Evolutionary conservation across 805 yeast species (phyloP).

Genomic region (Metschnikowia shivogae): DNA sequence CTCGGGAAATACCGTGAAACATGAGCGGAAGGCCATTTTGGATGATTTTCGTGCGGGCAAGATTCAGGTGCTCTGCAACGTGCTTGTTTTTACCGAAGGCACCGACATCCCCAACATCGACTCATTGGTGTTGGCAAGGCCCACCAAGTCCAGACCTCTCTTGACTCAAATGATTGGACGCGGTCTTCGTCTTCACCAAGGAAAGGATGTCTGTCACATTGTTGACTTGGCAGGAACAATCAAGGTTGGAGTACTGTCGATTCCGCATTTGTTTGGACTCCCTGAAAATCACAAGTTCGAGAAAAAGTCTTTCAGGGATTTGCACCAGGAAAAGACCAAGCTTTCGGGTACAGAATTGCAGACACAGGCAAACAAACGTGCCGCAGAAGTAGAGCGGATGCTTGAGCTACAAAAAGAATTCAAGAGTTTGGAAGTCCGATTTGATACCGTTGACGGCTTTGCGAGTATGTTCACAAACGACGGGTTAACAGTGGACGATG

Average conservation of each 20-base stretch:
- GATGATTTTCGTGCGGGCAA: slow-evolving; percentile 57
- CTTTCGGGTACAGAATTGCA: background rate
- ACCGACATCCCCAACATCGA: slow-evolving; percentile 91
- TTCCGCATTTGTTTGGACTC: slow-evolving; percentile 46
- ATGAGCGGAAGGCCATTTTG: slow-evolving; percentile 49
- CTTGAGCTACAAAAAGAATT: slow-evolving; percentile 9
- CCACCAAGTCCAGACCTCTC: slow-evolving; percentile 70
- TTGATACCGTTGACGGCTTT: slow-evolving; percentile 39
- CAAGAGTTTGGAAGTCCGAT: slow-evolving; percentile 21
- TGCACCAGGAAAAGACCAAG: slow-evolving; percentile 10
- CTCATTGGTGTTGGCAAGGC: slow-evolving; percentile 71
- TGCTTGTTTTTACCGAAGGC: slow-evolving; percentile 90
- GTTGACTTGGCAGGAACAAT: slow-evolving; percentile 71
- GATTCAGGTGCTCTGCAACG: slow-evolving; percentile 75
- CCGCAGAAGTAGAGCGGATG: slow-evolving; percentile 11
- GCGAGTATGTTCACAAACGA: slow-evolving; percentile 15
- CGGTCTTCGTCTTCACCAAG: slow-evolving; percentile 64
- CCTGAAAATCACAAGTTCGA: slow-evolving; percentile 26
- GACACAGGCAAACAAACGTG: slow-evolving; percentile 11
- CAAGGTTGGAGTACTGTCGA: slow-evolving; percentile 49
- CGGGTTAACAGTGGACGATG: slow-evolving; percentile 6
- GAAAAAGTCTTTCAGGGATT: slow-evolving; percentile 14
- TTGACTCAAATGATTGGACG: slow-evolving; percentile 88
- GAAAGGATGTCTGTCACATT: slow-evolving; percentile 65
- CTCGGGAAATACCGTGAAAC: slow-evolving; percentile 57